phyloP scores from a whole-genome alignment of 768 basidiomycete species.

The Cubamyces lactineus region DNA sequence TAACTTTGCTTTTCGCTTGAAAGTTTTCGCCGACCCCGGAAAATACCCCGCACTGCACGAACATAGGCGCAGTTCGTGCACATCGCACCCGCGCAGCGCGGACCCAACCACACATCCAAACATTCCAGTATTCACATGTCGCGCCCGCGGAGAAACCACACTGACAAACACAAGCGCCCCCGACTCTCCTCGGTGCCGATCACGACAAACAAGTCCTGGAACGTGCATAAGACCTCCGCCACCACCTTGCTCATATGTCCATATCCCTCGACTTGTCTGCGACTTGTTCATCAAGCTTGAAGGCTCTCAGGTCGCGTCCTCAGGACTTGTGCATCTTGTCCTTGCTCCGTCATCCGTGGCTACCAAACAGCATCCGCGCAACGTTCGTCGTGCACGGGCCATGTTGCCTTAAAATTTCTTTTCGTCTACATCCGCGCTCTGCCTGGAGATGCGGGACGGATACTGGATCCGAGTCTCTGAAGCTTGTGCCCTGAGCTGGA shows the following conservation, averaged over 20 bases:
- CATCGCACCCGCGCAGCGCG: background rate
- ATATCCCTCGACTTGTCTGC: background rate
- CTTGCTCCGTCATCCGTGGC: background rate
- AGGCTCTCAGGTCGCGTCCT: no score
- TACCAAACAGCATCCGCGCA: background rate
- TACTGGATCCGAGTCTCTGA: background rate
- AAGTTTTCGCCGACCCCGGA: background rate
- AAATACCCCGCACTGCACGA: background rate
- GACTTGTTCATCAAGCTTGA: background rate
- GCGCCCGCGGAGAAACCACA: background rate
- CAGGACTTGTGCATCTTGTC: background rate
- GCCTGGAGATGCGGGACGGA: background rate
- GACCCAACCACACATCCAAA: no score
- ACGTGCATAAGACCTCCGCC: background rate
- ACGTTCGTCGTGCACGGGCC: no score
- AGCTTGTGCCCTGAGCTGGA: no score
- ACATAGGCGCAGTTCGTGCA: background rate
- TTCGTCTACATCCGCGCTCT: background rate
- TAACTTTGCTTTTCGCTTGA: background rate
- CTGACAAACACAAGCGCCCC: background rate
- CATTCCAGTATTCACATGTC: background rate
- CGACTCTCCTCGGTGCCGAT: background rate
- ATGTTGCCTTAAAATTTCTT: background rate
- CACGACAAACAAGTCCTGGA: background rate
- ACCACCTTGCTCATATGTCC: background rate